phyloP scores from a whole-genome alignment of 345 rosid species.

The Laguncularia racemosa region DNA sequence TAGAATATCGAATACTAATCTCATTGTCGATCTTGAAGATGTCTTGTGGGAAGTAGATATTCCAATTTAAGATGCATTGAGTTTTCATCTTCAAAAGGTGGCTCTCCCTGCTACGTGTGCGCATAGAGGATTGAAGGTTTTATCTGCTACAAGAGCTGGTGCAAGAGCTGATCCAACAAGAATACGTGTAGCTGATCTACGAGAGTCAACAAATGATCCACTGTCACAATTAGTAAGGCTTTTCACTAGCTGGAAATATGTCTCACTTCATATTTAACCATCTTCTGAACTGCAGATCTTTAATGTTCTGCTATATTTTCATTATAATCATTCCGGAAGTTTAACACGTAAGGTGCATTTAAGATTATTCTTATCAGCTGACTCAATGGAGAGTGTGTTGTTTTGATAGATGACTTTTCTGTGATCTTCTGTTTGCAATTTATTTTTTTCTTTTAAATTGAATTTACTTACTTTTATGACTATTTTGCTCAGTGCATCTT shows the following conservation, averaged over 20 bases:
- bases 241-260: neutral
- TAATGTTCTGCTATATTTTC: too few relatives aligned
- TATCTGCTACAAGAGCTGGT: slow-evolving; percentile 93
- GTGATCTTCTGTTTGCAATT: too few relatives aligned
- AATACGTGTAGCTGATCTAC: slow-evolving; percentile 87
- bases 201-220: slow-evolving; percentile 92
- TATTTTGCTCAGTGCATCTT: too few relatives aligned
- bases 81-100: slow-evolving; percentile 44
- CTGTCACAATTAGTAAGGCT: slow-evolving; percentile 67
- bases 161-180: slow-evolving; percentile 99
- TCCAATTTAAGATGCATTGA: slow-evolving; percentile 1
- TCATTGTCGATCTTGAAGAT: neutral
- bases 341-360: too few relatives aligned
- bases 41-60: neutral
- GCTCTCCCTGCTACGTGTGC: slow-evolving; percentile 94
- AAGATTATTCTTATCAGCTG: too few relatives aligned
- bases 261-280: neutral
- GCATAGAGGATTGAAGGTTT: slow-evolving; percentile 75
- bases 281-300: neutral
- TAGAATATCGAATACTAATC: neutral
- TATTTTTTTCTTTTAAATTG: too few relatives aligned
- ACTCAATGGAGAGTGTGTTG: too few relatives aligned
- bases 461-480: too few relatives aligned
- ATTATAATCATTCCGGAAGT: too few relatives aligned
- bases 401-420: too few relatives aligned